These are phyloP conservation scores for Penicillium paradoxum DNA, from an alignment of 495 filamentous ascomycete genomes.

Conservation along the genomic window DNA sequence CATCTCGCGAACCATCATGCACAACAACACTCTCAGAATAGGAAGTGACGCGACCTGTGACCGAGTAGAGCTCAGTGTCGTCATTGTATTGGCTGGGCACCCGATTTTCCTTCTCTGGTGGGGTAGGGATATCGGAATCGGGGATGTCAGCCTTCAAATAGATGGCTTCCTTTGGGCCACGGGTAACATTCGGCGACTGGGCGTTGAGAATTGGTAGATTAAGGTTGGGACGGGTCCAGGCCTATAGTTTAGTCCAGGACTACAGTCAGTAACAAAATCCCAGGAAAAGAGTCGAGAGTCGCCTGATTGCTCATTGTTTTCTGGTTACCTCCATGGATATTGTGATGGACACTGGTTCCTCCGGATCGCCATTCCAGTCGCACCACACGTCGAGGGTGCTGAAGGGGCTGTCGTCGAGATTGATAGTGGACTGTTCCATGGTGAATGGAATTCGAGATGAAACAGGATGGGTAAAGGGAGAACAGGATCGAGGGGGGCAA, in stretches of 20 bases:
- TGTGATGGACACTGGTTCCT: constrained; percentile 23
- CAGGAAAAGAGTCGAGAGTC: background rate
- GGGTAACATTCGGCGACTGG: background rate
- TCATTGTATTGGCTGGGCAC: background rate
- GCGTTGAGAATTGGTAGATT: background rate
- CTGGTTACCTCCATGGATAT: constrained; percentile 32
- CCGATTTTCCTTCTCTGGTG: background rate
- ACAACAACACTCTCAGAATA: background rate
- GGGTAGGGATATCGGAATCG: background rate
- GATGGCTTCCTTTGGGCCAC: background rate
- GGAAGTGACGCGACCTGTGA: background rate
- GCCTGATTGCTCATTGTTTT: background rate
- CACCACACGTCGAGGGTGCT: constrained; percentile 32
- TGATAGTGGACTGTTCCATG: background rate
- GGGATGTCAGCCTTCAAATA: background rate
- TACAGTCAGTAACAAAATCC: background rate
- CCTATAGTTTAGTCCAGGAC: background rate
- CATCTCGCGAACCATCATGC: background rate
- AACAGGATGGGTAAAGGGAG: constrained; percentile 2
- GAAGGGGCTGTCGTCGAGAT: constrained; percentile 7
- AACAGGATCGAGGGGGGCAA: constrained; percentile 3
- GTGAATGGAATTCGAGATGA: background rate
- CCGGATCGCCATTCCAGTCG: constrained; percentile 29
- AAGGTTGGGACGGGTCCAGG: background rate
- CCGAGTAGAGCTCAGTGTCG: background rate